Percentiles rank a stretch among this genome's conserved stretches.
phyloP scores from a whole-genome alignment of 2,329 filamentous ascomycete species.

The Myriosclerotinia curreyana region DNA sequence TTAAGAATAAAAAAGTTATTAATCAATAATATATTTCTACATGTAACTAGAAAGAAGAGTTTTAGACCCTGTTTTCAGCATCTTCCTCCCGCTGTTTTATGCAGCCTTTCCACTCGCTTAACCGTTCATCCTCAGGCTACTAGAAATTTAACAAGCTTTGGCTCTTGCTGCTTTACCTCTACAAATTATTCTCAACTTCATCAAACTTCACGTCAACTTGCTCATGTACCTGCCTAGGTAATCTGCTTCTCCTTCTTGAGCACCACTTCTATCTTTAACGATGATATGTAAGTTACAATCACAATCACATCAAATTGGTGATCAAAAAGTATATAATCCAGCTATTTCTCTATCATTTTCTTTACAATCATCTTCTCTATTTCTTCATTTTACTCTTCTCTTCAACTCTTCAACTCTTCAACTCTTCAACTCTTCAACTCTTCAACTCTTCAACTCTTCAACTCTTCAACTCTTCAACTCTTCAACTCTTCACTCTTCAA shows the following conservation, averaged over 20 bases:
- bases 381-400: not conserved
- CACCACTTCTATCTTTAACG: not conserved
- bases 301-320: not conserved
- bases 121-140: not conserved
- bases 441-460: no score
- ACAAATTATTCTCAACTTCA: not conserved
- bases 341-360: not conserved
- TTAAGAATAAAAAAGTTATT: no score
- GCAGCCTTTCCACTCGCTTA: not conserved
- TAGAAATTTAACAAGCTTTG: not conserved
- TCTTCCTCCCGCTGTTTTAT: no score
- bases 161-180: not conserved
- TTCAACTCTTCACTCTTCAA: not conserved
- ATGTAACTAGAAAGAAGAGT: no score
- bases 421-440: no score
- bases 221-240: not conserved
- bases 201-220: not conserved
- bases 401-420: not conserved
- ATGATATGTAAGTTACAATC: not conserved
- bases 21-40: no score
- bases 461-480: not conserved
- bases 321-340: not conserved
- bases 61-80: no score
- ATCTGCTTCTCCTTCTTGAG: not conserved
- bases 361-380: not conserved